Evolutionary conservation across 345 rosid species (phyloP), one percentile per base, ranked within the genome.

Genomic region (Erucastrum elatum): DNA sequence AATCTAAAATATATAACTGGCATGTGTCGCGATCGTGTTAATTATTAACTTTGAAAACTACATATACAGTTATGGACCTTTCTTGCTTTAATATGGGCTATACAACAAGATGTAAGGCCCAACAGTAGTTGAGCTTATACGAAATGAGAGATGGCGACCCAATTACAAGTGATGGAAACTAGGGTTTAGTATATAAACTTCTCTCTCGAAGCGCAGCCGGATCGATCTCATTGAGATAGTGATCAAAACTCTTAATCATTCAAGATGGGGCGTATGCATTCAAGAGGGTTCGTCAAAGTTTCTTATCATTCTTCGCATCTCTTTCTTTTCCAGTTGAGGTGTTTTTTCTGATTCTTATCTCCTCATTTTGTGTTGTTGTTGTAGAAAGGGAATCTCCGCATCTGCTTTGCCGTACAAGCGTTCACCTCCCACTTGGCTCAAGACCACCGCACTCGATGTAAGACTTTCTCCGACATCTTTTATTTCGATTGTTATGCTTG

Each of bases 191-290:
- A 59, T 59, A 59, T 59, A 37, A 35, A 49, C 55, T 10, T 56
- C 76, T 67, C 71, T 39, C 9, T n/a, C 11, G 62, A 49, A 31
- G 27, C 49, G 71, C 62, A 70, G 75, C 66, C 3, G 13, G 2
- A 25, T 13, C 0, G 68, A n/a, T 3, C 63, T 13, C 59, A 68
- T 29, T 31, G 60, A 68, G 56, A 31, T 49, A 74, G 64, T 33
- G 56, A 53, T 58, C 69, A 10, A 29, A 55, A 60, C 30, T 29
- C 70, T 31, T 68, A 63, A 4, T 0, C 13, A 27, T 82, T 79
- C 74, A 69, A 83, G 86, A 92, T 90, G 96, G 97, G 96, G 73
- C 94, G 97, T 71, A 92, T 92, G 97, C 97, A 92, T 74, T 83
- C 88, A 64, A 71, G 90, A 66, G 97, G 96, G 97, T 88, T 74